Conservation (phyloP, 2,329 filamentous ascomycete genomes). For the Phialophora verrucosa region DNA sequence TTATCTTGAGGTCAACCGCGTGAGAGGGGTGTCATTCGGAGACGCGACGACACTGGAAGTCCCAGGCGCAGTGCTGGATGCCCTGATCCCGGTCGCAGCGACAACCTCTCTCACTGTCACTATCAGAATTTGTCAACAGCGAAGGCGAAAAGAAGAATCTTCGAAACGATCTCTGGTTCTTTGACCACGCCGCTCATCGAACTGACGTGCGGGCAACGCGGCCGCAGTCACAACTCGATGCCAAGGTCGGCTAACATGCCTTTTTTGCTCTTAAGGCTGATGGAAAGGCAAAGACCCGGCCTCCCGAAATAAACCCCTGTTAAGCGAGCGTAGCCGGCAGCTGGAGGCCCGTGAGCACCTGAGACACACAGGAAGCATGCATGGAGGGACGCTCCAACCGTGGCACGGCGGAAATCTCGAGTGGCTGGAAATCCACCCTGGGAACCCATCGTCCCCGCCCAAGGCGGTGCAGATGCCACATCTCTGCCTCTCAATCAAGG, state of each 20-base stretch:
- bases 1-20: not conserved
- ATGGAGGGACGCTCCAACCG: not conserved
- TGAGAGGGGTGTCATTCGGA: constrained; percentile 4
- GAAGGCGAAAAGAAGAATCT: not conserved
- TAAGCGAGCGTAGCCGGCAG: not conserved
- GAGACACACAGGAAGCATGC: not conserved
- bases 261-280: not conserved
- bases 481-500: not conserved
- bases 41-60: constrained; percentile 1
- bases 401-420: constrained; percentile 1
- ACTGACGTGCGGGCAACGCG: not conserved
- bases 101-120: not conserved
- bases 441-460: not conserved
- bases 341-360: not conserved
- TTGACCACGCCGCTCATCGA: not conserved
- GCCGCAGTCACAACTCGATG: not conserved
- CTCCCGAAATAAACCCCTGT: not conserved
- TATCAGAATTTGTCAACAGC: not conserved
- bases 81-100: not conserved
- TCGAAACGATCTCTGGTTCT: not conserved
- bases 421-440: not conserved
- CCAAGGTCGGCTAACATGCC: constrained; percentile 6
- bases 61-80: not conserved
- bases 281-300: not conserved
- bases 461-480: not conserved